Percentiles rank a stretch among this genome's conserved stretches.
These are phyloP conservation scores for Pascua sp. DNA, from an alignment of 1,284 basidiomycete species.

Conservation along the genomic window DNA sequence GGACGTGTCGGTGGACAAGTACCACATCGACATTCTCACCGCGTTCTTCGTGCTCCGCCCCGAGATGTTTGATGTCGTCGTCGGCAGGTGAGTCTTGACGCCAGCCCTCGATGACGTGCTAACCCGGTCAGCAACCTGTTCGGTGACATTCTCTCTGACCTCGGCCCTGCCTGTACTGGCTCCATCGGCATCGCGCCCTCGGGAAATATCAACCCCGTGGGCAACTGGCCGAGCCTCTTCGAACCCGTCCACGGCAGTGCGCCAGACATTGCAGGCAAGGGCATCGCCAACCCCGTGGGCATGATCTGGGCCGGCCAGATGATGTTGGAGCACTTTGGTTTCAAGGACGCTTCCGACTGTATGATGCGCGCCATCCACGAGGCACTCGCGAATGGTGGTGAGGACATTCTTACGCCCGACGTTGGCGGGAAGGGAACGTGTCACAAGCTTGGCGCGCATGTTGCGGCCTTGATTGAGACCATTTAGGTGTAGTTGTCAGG, in stretches of 20 bases:
- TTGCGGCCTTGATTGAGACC: slow-evolving; percentile 20
- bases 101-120: slow-evolving; percentile 47
- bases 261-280: slow-evolving; percentile 75
- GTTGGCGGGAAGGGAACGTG: slow-evolving; percentile 67
- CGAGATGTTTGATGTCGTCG: slow-evolving; percentile 76
- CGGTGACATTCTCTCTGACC: slow-evolving; percentile 93
- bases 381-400: slow-evolving; percentile 25
- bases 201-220: slow-evolving; percentile 57
- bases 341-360: slow-evolving; percentile 54
- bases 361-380: slow-evolving; percentile 57
- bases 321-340: slow-evolving; percentile 58
- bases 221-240: slow-evolving; percentile 53
- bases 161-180: slow-evolving; percentile 58
- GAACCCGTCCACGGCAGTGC: slow-evolving; percentile 82
- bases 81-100: slow-evolving; percentile 54
- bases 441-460: slow-evolving; percentile 19
- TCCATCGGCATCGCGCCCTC: slow-evolving; percentile 61
- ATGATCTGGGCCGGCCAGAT: slow-evolving; percentile 61
- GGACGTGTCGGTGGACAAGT: slow-evolving; percentile 57
- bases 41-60: slow-evolving; percentile 57
- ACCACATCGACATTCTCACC: slow-evolving; percentile 54
- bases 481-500: too few species aligned
- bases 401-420: slow-evolving; percentile 73
- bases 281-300: slow-evolving; percentile 57
- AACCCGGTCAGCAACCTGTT: slow-evolving; percentile 79